Evolutionary conservation across 2,329 filamentous ascomycete species (phyloP).

Genomic region (Colletotrichum godetiae): DNA sequence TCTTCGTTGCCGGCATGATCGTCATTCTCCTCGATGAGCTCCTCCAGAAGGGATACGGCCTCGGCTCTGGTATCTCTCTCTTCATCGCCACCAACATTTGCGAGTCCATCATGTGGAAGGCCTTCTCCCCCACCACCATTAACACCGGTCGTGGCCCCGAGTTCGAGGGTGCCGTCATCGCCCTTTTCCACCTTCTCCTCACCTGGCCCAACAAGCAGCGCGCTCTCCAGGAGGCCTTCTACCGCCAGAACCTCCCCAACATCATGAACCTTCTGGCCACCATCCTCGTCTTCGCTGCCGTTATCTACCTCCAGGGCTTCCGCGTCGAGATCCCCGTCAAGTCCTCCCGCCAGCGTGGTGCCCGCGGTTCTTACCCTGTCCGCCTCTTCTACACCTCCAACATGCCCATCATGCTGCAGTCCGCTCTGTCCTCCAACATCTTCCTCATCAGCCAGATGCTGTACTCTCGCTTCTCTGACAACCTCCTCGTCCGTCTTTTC

Average conservation of each 20-base stretch:
- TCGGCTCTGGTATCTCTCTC: slow-evolving; percentile 97
- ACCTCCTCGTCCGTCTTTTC: slow-evolving; percentile 96
- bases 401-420: slow-evolving; percentile 99
- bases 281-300: slow-evolving; percentile 91
- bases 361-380: slow-evolving; percentile 97
- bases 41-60: slow-evolving; percentile 98
- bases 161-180: slow-evolving; percentile 98
- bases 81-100: slow-evolving; percentile 99
- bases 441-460: slow-evolving; percentile 99
- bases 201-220: slow-evolving; percentile 99
- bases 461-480: slow-evolving; percentile 98
- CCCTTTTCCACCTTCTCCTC: slow-evolving; percentile 95
- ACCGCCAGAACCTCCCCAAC: slow-evolving; percentile 99
- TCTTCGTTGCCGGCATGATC: slow-evolving; percentile 96
- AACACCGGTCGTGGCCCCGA: slow-evolving; percentile 99
- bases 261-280: slow-evolving; percentile 98
- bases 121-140: slow-evolving; percentile 98
- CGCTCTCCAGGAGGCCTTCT: slow-evolving; percentile 98
- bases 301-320: slow-evolving; percentile 99
- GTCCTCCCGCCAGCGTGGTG: slow-evolving; percentile 98
- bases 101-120: slow-evolving; percentile 99
- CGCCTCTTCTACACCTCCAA: slow-evolving; percentile 99
- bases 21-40: slow-evolving; percentile 99
- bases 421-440: slow-evolving; percentile 97
- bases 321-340: slow-evolving; percentile 99